These are phyloP conservation scores for Hypomyces rosellus DNA, from an alignment of 2,329 filamentous ascomycete genomes.

Conservation along the genomic window DNA sequence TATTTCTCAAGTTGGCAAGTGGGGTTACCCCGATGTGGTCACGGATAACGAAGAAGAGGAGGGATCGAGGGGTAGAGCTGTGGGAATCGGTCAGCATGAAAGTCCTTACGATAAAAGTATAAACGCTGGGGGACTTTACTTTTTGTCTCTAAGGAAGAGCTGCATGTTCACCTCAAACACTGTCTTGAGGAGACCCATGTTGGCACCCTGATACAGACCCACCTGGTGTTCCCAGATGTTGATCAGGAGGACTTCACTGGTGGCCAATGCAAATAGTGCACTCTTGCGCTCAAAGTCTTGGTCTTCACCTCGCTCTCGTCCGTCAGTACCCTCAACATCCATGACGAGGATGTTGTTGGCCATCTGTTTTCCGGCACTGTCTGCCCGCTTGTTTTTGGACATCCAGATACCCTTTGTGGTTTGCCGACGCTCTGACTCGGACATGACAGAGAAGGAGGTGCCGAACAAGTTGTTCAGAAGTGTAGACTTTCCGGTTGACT, in stretches of 20 bases:
- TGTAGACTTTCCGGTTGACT: slow-evolving; percentile 97
- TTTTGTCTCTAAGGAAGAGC: slow-evolving; percentile 90
- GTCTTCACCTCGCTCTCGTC: slow-evolving; percentile 91
- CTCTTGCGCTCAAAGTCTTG: slow-evolving; percentile 99
- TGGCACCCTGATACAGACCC: slow-evolving; percentile 93
- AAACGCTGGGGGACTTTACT: slow-evolving; percentile 47
- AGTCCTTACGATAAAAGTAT: neutral
- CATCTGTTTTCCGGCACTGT: slow-evolving; percentile 56
- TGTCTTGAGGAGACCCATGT: slow-evolving; percentile 97
- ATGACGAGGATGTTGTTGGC: slow-evolving; percentile 98
- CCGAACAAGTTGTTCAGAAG: slow-evolving; percentile 93
- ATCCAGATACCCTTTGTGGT: slow-evolving; percentile 99
- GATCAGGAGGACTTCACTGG: slow-evolving; percentile 94
- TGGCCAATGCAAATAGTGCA: slow-evolving; percentile 91
- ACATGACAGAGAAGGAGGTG: slow-evolving; percentile 96
- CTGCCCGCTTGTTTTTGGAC: slow-evolving; percentile 82
- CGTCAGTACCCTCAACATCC: slow-evolving; percentile 98
- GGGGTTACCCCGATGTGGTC: slow-evolving; percentile 93
- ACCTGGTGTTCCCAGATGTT: slow-evolving; percentile 99
- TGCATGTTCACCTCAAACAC: slow-evolving; percentile 98
- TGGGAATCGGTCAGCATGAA: slow-evolving; percentile 6
- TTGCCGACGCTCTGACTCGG: slow-evolving; percentile 85
- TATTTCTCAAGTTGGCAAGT: slow-evolving; percentile 81
- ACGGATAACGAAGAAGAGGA: slow-evolving; percentile 97
- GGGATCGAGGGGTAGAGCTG: slow-evolving; percentile 78